Evolutionary conservation across 1,284 basidiomycete genomes (phyloP).

Genomic region (Mixia osmundae): DNA sequence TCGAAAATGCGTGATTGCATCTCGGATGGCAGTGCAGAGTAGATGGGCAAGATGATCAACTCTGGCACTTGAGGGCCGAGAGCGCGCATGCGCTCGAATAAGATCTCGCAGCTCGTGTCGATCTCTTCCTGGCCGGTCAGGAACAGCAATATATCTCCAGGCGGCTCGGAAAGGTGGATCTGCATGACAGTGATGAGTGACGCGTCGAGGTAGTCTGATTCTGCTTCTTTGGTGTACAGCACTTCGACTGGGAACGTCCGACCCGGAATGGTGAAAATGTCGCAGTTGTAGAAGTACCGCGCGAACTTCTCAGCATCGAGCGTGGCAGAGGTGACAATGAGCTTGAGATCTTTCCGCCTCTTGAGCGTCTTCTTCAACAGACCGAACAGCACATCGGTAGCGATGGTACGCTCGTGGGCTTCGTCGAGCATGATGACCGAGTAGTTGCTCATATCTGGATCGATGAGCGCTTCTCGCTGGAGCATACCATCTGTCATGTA

Average conservation of each 20-base stretch:
- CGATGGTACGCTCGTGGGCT: slow-evolving; percentile 92
- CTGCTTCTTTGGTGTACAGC: slow-evolving; percentile 93
- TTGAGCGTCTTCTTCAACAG: slow-evolving; percentile 90
- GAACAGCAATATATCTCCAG: slow-evolving; percentile 89
- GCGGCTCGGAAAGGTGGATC: slow-evolving; percentile 92
- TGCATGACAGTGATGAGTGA: slow-evolving; percentile 98
- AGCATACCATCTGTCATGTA: slow-evolving; percentile 99
- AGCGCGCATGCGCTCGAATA: slow-evolving; percentile 95
- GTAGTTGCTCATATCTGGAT: slow-evolving; percentile 77
- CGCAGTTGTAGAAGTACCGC: slow-evolving; percentile 92
- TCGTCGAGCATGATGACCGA: slow-evolving; percentile 97
- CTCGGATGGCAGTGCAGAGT: slow-evolving; percentile 89
- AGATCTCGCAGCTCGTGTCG: slow-evolving; percentile 86
- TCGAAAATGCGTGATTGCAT: slow-evolving; percentile 96
- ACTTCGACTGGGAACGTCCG: slow-evolving; percentile 96
- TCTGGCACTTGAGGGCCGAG: slow-evolving; percentile 92
- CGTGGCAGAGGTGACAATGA: slow-evolving; percentile 95
- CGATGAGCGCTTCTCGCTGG: slow-evolving; percentile 83
- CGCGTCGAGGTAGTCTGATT: slow-evolving; percentile 93
- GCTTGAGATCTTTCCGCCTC: slow-evolving; percentile 76
- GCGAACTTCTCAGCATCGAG: slow-evolving; percentile 99
- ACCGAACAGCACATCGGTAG: slow-evolving; percentile 92
- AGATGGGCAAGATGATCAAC: slow-evolving; percentile 85
- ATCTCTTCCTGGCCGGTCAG: slow-evolving; percentile 98
- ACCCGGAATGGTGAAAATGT: slow-evolving; percentile 98